Conservation (phyloP, 2,329 filamentous ascomycete species). For the Endoconidiophora polonica region DNA sequence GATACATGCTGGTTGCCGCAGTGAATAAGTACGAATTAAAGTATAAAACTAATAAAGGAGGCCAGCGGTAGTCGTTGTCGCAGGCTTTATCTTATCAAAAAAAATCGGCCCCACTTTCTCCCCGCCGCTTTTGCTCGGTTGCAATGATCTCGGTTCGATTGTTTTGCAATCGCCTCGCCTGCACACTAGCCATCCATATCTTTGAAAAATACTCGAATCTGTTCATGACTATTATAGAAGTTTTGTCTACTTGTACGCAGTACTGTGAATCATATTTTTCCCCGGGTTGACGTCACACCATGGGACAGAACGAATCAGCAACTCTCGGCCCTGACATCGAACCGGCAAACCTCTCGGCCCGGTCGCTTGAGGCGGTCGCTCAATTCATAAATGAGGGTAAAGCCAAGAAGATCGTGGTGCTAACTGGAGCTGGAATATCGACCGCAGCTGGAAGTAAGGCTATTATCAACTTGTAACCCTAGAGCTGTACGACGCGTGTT, state of each 20-base stretch:
- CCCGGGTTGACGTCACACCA: constrained; percentile 21
- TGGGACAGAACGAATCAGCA: constrained; percentile 74
- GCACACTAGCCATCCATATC: background rate
- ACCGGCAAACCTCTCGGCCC: constrained; percentile 48
- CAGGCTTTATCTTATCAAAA: constrained; percentile 3
- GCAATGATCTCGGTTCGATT: no score
- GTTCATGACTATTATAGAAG: background rate
- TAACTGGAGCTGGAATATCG: constrained; percentile 82
- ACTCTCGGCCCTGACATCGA: constrained; percentile 43
- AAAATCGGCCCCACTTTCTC: background rate
- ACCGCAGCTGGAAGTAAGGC: constrained; percentile 48
- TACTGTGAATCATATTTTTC: background rate
- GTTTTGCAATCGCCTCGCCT: no score
- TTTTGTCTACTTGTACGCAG: no score
- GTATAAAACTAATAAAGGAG: no score
- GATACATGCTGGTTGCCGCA: no score
- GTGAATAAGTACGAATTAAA: no score
- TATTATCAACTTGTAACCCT: background rate
- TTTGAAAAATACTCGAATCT: background rate
- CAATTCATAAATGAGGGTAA: constrained; percentile 57
- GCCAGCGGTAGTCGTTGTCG: no score
- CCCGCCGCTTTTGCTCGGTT: background rate
- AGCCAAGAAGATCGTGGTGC: constrained; percentile 59
- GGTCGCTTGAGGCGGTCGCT: constrained; percentile 60
- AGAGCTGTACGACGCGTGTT: background rate